Percentiles rank a stretch among this genome's conserved stretches.
These are phyloP conservation scores for Amaranthus hypochondriacus DNA, from an alignment of 148 eudicot genomes.

Conservation along the genomic window DNA sequence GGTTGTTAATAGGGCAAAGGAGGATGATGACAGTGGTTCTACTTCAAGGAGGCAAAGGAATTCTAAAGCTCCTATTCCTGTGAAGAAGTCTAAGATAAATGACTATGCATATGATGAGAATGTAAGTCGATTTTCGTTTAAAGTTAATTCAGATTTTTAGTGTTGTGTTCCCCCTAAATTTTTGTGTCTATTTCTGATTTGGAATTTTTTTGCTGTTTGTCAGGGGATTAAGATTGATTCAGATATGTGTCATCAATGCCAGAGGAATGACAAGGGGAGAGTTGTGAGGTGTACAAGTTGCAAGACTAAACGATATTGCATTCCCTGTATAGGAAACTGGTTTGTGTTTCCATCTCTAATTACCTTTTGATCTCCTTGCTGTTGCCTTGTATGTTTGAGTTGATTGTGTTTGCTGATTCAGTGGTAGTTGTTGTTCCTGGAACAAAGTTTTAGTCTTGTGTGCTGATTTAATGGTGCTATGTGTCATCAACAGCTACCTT, in stretches of 20 bases:
- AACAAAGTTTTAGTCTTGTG: not conserved
- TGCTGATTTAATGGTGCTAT: not conserved
- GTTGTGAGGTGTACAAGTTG: conserved; percentile 44
- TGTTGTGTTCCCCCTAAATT: no score
- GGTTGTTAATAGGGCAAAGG: no score
- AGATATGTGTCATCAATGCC: conserved; percentile 45
- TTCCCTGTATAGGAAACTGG: conserved; percentile 38
- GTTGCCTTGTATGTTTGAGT: not conserved
- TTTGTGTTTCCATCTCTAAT: not conserved
- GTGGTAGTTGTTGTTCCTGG: not conserved
- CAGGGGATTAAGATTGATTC: conserved; percentile 30
- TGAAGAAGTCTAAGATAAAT: not conserved
- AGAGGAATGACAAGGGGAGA: conserved; percentile 37
- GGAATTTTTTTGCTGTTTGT: not conserved
- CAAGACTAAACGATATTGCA: conserved; percentile 37
- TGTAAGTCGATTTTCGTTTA: not conserved
- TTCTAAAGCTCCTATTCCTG: not conserved
- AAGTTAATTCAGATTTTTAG: no score
- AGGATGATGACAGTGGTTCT: no score
- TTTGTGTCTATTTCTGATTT: not conserved
- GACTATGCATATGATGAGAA: not conserved
- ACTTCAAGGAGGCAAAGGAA: not conserved
- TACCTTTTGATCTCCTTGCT: not conserved
- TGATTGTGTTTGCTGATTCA: not conserved
- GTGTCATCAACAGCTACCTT: no score